Base-by-base conservation (phyloP, 805 yeast genomes). In the Candida verbasci region DNA sequence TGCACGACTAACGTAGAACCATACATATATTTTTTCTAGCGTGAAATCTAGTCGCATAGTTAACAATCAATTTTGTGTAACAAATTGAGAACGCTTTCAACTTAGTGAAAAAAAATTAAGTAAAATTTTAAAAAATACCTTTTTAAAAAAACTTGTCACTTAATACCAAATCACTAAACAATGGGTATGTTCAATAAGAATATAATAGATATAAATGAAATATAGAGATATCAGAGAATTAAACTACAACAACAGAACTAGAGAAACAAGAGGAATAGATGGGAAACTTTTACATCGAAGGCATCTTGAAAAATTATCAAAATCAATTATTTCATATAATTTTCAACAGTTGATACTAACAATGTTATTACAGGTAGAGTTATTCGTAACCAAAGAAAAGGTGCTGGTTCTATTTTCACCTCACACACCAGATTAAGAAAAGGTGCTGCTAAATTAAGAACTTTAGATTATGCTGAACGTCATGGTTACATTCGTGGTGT, bases 351-450 rank as follows among this genome's bases (percentile, higher is more conserved):
- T n/a, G 16, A 18, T 38, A 43, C 42, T 40, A 37, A 44, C 42
- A 20, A 24, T 25, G n/a, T n/a, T n/a, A 18, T 31, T 29, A 60
- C 61, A 80, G 96, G 96, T 86, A 87, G 97, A 84, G 99, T 93
- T 78, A 93, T 93, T 81, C 95, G 98, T 80, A 93, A 93, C 84
- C 99, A 93, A 84, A 89, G 99, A 88, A 93, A 93, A 81, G 97
- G 97, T 85, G 96, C 96, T 75, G 97, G 98, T 71, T 91, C 97
- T 66, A 88, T 93, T 82, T 93, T 93, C 88, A 84, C 95, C 71
- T 82, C 98, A 66, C 95, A 91, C 93, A 91, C 97, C 82, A 91
- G 97, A 78, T 86, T 93, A 75, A 88, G 98, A 86, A 86, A 93
- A 79, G 98, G 98, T 74, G 97, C 98, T 71, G 98, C 98, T 70